Percentiles rank a stretch among this genome's conserved stretches.
Conservation (phyloP, 2,329 filamentous ascomycete species). For the Pseudonectria foliicola region DNA sequence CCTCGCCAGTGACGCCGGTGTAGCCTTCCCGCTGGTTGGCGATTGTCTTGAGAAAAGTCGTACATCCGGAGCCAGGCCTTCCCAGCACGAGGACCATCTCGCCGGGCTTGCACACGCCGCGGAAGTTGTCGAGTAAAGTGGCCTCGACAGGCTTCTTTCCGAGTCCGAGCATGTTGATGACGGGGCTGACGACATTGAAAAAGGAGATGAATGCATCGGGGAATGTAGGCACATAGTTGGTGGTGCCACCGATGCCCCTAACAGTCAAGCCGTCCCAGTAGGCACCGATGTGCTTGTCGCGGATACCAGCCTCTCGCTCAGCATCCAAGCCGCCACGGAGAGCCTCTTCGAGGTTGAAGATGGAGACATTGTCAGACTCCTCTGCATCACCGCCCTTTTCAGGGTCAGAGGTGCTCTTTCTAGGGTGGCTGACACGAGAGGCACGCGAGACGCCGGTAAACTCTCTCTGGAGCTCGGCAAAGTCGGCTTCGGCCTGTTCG, state of each 20-base stretch:
- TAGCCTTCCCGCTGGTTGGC: constrained; percentile 57
- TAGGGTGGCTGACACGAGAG: constrained; percentile 42
- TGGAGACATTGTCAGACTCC: constrained; percentile 36
- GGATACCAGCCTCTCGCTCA: constrained; percentile 71
- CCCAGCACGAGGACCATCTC: constrained; percentile 86
- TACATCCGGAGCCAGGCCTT: constrained; percentile 65
- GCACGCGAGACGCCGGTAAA: constrained; percentile 50
- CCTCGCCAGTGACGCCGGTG: constrained; percentile 56
- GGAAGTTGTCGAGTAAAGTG: constrained; percentile 67
- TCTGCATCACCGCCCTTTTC: constrained; percentile 46
- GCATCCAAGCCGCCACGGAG: constrained; percentile 65
- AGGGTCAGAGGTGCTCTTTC: constrained; percentile 36
- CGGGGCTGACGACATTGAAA: constrained; percentile 64
- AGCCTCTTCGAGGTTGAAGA: constrained; percentile 70
- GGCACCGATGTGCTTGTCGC: constrained; percentile 71
- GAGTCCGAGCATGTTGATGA: constrained; percentile 55
- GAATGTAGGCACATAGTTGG: constrained; percentile 68
- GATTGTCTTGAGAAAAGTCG: constrained; percentile 61
- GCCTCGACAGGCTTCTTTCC: constrained; percentile 63
- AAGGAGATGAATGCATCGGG: constrained; percentile 71
- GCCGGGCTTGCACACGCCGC: constrained; percentile 65
- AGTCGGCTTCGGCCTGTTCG: constrained; percentile 61
- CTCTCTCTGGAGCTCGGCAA: constrained; percentile 58
- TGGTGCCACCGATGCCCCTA: constrained; percentile 64
- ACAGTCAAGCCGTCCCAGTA: constrained; percentile 74